A percentile compares a stretch with the other conserved stretches of the same genome.
Conservation (phyloP, 225 moss, liverwort and hornwort species). For the Sphagnum tenellum region DNA sequence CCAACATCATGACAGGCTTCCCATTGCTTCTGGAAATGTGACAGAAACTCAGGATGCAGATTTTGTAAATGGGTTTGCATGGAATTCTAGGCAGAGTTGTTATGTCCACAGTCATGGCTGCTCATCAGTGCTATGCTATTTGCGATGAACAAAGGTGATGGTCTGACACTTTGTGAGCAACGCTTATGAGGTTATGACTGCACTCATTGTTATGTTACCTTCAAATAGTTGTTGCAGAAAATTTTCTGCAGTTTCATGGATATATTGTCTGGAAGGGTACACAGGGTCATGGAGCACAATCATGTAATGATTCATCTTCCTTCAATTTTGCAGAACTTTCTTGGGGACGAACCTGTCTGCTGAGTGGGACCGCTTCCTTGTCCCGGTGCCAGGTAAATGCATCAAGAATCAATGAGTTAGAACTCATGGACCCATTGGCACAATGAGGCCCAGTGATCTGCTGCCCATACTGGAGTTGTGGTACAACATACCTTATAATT, state of each 20-base stretch:
- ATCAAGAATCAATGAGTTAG: no score
- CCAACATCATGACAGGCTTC: no score
- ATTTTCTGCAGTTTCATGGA: constrained; percentile 1
- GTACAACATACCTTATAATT: neutral
- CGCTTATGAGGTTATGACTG: neutral
- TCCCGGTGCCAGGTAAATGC: constrained; percentile 42
- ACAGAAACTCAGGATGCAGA: no score
- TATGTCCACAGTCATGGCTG: no score
- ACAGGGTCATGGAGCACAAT: no score
- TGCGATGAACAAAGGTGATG: neutral
- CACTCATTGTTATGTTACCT: neutral
- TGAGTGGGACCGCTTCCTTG: constrained; percentile 60
- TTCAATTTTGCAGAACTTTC: constrained; percentile 51
- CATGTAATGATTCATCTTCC: neutral
- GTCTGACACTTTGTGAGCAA: neutral
- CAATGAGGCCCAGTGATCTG: neutral
- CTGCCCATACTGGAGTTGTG: no score
- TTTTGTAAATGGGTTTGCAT: no score
- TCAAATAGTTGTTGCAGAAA: neutral
- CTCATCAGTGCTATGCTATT: no score
- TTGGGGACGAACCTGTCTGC: constrained; percentile 70
- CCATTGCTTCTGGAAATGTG: no score
- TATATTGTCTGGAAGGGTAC: no score
- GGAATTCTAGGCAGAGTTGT: no score
- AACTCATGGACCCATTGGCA: neutral